phyloP scores from a whole-genome alignment of 495 filamentous ascomycete species.

The Hypomontagnella submonticulosa region DNA sequence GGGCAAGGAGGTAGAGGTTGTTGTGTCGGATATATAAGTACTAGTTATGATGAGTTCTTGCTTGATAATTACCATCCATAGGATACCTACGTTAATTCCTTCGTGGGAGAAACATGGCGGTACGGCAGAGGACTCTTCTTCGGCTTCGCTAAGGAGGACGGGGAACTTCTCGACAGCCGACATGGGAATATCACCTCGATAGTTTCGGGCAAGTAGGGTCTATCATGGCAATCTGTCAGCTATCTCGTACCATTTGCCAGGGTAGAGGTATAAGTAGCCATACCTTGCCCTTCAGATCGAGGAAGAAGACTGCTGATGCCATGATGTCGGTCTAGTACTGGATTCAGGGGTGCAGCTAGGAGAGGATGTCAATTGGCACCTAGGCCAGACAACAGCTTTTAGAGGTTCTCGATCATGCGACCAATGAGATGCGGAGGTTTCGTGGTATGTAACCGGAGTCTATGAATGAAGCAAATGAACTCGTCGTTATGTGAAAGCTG shows the following conservation, averaged over 20 bases:
- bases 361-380: slow-evolving; percentile 44
- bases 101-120: slow-evolving; percentile 99
- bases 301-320: slow-evolving; percentile 98
- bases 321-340: slow-evolving; percentile 62
- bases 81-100: slow-evolving; percentile 86
- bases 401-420: slow-evolving; percentile 40
- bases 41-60: slow-evolving; percentile 54
- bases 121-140: slow-evolving; percentile 98
- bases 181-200: slow-evolving; percentile 99
- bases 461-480: slow-evolving; percentile 10
- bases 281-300: slow-evolving; percentile 99
- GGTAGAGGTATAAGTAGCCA: slow-evolving; percentile 25
- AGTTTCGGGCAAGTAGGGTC: slow-evolving; percentile 98
- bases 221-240: slow-evolving; percentile 49
- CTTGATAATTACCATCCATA: background rate
- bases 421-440: slow-evolving; percentile 2
- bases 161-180: slow-evolving; percentile 99
- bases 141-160: slow-evolving; percentile 94
- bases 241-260: background rate
- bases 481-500: slow-evolving; percentile 22
- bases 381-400: slow-evolving; percentile 34
- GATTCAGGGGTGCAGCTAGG: slow-evolving; percentile 26
- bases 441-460: slow-evolving; percentile 7
- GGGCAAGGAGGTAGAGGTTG: slow-evolving; percentile 97
- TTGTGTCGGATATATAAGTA: slow-evolving; percentile 99